A percentile compares a stretch with the other conserved stretches of the same genome.
Conservation (phyloP, 2,329 filamentous ascomycete species). For the Diaporthe ampelina region DNA sequence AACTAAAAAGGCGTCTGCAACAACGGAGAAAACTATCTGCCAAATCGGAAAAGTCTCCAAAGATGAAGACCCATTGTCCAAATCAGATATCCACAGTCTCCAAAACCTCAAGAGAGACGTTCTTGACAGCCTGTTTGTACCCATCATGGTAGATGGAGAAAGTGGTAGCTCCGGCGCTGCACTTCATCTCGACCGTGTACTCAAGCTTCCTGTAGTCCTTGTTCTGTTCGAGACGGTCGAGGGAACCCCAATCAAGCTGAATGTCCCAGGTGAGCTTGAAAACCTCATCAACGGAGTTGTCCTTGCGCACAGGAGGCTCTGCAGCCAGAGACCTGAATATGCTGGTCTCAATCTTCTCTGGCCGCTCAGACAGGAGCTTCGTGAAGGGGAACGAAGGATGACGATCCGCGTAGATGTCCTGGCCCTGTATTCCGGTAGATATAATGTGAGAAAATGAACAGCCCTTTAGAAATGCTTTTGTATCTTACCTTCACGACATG, state of each 20-base stretch:
- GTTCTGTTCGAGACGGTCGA: neutral
- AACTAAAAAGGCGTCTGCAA: too few species aligned
- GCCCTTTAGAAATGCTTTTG: accelerated
- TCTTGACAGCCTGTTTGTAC: slow-evolving; percentile 38
- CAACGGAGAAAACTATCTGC: neutral
- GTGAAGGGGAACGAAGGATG: slow-evolving; percentile 2
- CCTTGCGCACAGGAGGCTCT: slow-evolving; percentile 5
- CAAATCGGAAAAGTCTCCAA: neutral
- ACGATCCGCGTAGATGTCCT: neutral
- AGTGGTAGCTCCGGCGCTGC: slow-evolving; percentile 33
- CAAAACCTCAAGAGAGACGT: slow-evolving; percentile 41
- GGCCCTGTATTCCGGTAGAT: neutral
- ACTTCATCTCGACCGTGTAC: slow-evolving; percentile 41
- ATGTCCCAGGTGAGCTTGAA: slow-evolving; percentile 40
- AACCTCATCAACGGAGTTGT: slow-evolving; percentile 19
- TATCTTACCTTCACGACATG: slow-evolving; percentile 39
- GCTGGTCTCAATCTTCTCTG: neutral
- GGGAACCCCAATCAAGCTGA: slow-evolving; percentile 16
- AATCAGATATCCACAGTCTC: neutral
- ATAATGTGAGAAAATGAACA: neutral
- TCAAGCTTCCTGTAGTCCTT: slow-evolving; percentile 34
- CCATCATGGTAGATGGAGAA: slow-evolving; percentile 42
- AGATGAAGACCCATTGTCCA: neutral
- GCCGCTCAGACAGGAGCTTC: neutral
- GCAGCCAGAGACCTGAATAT: slow-evolving; percentile 28